Percentiles rank a stretch among this genome's conserved stretches.
Conservation (phyloP, 2,329 filamentous ascomycete genomes). For the Rutstroemia sp. region DNA sequence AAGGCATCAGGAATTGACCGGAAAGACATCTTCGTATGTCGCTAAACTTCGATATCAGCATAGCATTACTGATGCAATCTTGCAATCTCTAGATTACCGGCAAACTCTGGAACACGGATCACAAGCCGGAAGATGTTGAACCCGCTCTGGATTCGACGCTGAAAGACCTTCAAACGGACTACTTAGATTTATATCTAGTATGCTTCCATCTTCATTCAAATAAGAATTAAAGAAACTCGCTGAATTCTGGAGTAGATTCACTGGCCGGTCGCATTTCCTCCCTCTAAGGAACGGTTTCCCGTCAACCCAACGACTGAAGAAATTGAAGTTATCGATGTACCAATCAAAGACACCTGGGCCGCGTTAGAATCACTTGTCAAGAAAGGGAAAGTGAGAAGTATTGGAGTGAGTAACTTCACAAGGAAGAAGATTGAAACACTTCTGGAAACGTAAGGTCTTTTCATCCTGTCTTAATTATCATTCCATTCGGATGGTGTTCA, state of each 20-base stretch:
- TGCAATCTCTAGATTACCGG: conserved; percentile 48
- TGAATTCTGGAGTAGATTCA: conserved; percentile 45
- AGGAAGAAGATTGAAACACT: conserved; percentile 36
- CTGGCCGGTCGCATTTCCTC: conserved; percentile 58
- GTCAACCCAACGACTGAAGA: conserved; percentile 14
- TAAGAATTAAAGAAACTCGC: neutral
- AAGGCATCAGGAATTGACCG: conserved; percentile 59
- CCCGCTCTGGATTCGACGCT: conserved; percentile 66
- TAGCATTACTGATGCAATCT: neutral
- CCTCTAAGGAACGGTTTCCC: conserved; percentile 12
- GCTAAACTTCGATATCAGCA: neutral
- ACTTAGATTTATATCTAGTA: conserved; percentile 67
- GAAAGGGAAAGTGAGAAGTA: conserved; percentile 36
- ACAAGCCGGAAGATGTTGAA: conserved; percentile 58
- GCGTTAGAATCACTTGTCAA: conserved; percentile 35
- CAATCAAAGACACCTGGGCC: conserved; percentile 31
- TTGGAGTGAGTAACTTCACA: conserved; percentile 47
- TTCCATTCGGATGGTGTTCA: neutral
- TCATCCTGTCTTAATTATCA: neutral
- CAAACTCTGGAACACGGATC: conserved; percentile 69
- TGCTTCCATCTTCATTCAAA: neutral
- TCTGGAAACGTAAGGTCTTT: conserved; percentile 30
- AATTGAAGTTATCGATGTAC: conserved; percentile 15
- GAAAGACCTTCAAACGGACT: conserved; percentile 66
- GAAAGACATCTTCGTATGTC: conserved; percentile 46